A percentile compares a stretch with the other conserved stretches of the same genome.
Conservation (phyloP, 176 grass and related monocot species). For the Raddia distichophylla region DNA sequence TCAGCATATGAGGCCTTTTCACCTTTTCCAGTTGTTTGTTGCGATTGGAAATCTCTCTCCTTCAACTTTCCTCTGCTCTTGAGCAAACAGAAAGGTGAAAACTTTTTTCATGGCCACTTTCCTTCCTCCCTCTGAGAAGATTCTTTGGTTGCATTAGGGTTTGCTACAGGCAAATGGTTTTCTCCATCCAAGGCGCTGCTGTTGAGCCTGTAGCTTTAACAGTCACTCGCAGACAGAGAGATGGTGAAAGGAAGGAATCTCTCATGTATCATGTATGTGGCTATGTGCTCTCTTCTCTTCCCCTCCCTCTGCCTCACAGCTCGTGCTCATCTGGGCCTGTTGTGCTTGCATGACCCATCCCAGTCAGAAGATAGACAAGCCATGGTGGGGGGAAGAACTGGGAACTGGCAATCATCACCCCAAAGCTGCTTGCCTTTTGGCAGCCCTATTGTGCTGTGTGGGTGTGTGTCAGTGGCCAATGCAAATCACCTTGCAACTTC, state of each 20-base stretch:
- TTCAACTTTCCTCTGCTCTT: constrained; percentile 14
- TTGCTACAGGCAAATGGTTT: constrained; percentile 37
- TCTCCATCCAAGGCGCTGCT: constrained; percentile 37
- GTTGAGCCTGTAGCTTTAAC: constrained; percentile 32
- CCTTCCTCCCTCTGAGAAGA: constrained; percentile 44
- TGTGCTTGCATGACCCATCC: constrained; percentile 46
- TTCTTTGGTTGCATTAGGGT: constrained; percentile 35
- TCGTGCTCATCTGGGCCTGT: constrained; percentile 42
- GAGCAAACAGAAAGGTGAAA: constrained; percentile 48
- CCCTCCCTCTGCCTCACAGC: constrained; percentile 15
- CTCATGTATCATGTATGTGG: neutral
- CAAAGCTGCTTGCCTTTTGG: constrained; percentile 51
- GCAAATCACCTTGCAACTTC: constrained; percentile 11
- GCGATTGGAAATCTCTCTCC: constrained; percentile 39
- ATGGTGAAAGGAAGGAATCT: constrained; percentile 53
- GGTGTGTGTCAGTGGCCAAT: neutral
- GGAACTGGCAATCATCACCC: constrained; percentile 46
- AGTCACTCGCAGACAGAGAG: neutral
- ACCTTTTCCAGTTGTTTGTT: constrained; percentile 46
- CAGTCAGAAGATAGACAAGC: constrained; percentile 36
- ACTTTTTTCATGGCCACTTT: constrained; percentile 44
- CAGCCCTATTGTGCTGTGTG: constrained; percentile 23
- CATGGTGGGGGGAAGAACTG: constrained; percentile 47
- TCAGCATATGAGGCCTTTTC: constrained; percentile 23
- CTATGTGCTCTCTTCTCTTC: neutral